Evolutionary conservation across 2,329 filamentous ascomycete species (phyloP).

Genomic region (Pseudogymnoascus sp.): DNA sequence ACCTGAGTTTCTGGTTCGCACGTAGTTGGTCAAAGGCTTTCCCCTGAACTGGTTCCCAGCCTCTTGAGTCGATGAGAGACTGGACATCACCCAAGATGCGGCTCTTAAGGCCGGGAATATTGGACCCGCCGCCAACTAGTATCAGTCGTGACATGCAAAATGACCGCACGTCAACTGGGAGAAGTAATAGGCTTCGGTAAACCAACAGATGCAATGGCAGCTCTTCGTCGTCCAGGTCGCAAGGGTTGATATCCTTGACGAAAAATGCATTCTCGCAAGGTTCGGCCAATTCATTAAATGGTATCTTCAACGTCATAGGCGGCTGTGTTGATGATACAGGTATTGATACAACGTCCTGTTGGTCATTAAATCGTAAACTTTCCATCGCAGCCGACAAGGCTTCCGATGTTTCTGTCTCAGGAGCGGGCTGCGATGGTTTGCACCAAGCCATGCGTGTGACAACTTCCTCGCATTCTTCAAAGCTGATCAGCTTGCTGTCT

Average conservation of each 20-base stretch:
- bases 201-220: slow-evolving; percentile 67
- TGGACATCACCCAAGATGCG: slow-evolving; percentile 70
- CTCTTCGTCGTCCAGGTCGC: slow-evolving; percentile 77
- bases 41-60: slow-evolving; percentile 71
- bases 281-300: slow-evolving; percentile 62
- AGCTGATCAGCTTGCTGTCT: slow-evolving; percentile 41
- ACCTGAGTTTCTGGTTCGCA: slow-evolving; percentile 20
- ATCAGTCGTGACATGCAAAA: slow-evolving; percentile 83
- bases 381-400: slow-evolving; percentile 46
- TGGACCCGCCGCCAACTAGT: slow-evolving; percentile 73
- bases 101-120: slow-evolving; percentile 68
- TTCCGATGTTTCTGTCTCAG: slow-evolving; percentile 15
- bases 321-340: slow-evolving; percentile 35
- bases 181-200: slow-evolving; percentile 63
- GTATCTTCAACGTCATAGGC: slow-evolving; percentile 50
- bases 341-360: slow-evolving; percentile 30
- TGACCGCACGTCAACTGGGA: slow-evolving; percentile 75
- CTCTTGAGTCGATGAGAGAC: slow-evolving; percentile 53
- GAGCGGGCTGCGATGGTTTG: slow-evolving; percentile 23
- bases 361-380: slow-evolving; percentile 40
- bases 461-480: slow-evolving; percentile 77
- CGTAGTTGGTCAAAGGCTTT: slow-evolving; percentile 52
- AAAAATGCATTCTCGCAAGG: slow-evolving; percentile 72
- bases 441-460: slow-evolving; percentile 73
- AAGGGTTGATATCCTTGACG: slow-evolving; percentile 41